Evolutionary conservation across 768 basidiomycete genomes (phyloP).

Genomic region (Dictyophora rubrovolvata): DNA sequence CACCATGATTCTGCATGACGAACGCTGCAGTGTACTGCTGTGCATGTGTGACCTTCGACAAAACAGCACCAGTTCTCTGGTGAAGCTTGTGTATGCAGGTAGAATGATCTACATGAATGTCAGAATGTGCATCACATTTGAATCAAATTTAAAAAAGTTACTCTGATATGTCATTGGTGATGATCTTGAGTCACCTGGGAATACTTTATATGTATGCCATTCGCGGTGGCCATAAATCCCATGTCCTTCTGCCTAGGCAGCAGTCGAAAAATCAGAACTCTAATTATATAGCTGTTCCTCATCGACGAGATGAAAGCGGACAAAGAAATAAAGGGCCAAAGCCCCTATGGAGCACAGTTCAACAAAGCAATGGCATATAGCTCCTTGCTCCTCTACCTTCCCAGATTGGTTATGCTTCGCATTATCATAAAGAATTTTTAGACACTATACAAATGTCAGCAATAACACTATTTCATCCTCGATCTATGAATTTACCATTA

Average conservation of each 20-base stretch:
- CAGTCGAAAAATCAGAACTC: conserved; percentile 18
- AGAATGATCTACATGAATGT: conserved; percentile 17
- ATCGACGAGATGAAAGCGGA: conserved; percentile 21
- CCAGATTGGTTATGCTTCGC: conserved; percentile 13
- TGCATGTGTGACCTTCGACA: conserved; percentile 25
- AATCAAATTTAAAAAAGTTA: no score
- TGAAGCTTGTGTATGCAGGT: conserved; percentile 20
- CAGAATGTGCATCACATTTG: no score
- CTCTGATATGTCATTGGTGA: conserved; percentile 23
- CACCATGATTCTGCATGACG: conserved; percentile 22
- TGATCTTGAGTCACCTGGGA: conserved; percentile 10
- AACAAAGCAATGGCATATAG: conserved; percentile 19
- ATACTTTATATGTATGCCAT: conserved; percentile 23
- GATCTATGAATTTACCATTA: no score
- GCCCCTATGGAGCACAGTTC: conserved; percentile 24
- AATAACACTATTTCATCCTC: no score
- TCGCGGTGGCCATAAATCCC: conserved; percentile 19
- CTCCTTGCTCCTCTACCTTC: conserved; percentile 22
- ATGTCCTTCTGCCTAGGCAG: conserved; percentile 9
- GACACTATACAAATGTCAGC: background rate
- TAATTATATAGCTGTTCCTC: conserved; percentile 15
- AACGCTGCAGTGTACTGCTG: conserved; percentile 20
- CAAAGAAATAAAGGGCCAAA: conserved; percentile 20
- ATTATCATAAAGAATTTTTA: background rate
- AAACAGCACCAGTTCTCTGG: conserved; percentile 15